Conservation (phyloP, 139 green algal genomes). For the Volvox reticuliferus region DNA sequence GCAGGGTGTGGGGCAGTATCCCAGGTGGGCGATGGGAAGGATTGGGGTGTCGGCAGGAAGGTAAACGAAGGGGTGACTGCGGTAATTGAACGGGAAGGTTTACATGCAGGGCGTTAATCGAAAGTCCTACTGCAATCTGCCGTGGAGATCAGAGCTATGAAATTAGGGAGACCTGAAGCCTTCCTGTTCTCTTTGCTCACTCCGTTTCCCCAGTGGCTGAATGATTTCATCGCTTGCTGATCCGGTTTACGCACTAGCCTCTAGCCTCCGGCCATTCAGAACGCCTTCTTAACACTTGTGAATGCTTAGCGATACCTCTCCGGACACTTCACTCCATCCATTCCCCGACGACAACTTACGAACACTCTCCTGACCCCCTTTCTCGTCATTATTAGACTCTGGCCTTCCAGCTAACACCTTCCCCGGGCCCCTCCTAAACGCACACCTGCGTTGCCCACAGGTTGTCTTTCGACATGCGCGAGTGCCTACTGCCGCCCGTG, state of each 20-base stretch:
- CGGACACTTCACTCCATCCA: background rate
- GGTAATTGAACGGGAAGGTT: background rate
- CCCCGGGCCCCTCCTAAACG: background rate
- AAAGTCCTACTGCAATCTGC: too few relatives aligned
- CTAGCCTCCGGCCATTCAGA: too few relatives aligned
- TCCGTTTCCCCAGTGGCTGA: too few relatives aligned
- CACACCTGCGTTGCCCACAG: background rate
- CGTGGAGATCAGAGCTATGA: too few relatives aligned
- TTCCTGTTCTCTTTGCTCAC: too few relatives aligned
- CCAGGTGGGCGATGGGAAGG: slow-evolving; percentile 20
- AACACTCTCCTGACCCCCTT: background rate
- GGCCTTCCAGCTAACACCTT: background rate
- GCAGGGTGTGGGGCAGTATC: slow-evolving; percentile 42
- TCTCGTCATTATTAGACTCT: background rate
- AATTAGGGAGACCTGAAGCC: too few relatives aligned
- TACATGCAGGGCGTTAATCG: too few relatives aligned
- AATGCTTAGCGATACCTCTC: too few relatives aligned
- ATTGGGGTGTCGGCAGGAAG: background rate
- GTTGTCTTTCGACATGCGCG: slow-evolving; percentile 72
- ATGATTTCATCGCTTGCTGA: too few relatives aligned
- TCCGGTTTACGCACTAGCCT: too few relatives aligned
- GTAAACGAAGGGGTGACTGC: background rate
- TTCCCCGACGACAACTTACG: background rate
- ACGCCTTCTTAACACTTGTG: too few relatives aligned
- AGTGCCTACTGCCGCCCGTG: slow-evolving; percentile 75